A percentile compares a stretch with the other conserved stretches of the same genome.
These are phyloP conservation scores for Chlorella sp. DNA, from an alignment of 139 green algal species.

Conservation along the genomic window DNA sequence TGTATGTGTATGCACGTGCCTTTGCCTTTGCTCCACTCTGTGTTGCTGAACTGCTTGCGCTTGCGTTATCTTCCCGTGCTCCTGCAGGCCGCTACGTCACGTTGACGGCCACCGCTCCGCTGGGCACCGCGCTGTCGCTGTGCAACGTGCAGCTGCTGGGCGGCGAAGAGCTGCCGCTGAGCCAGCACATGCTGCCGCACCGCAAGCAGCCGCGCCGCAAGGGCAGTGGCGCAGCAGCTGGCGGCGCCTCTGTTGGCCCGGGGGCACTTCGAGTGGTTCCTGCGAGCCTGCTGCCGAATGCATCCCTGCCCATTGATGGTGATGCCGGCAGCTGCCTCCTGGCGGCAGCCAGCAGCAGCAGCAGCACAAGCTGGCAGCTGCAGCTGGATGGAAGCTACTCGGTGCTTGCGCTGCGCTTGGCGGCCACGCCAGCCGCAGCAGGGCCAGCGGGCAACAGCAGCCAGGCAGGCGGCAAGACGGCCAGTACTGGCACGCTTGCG, in stretches of 20 bases:
- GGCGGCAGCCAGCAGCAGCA: background rate
- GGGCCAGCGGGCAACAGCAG: background rate
- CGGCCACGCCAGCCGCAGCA: background rate
- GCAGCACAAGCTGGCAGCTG: slow-evolving; percentile 11
- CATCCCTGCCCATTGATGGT: slow-evolving; percentile 28
- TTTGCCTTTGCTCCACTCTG: background rate
- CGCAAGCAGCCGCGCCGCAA: too few relatives aligned
- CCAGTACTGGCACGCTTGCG: background rate
- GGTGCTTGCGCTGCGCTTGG: slow-evolving; percentile 1
- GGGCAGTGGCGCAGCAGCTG: background rate
- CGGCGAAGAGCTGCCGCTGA: background rate
- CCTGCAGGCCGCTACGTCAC: slow-evolving; percentile 5
- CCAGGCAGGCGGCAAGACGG: background rate
- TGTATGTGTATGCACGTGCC: too few relatives aligned
- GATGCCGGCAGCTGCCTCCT: slow-evolving; percentile 9
- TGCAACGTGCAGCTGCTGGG: slow-evolving; percentile 34
- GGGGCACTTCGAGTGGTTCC: background rate
- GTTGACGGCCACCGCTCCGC: background rate
- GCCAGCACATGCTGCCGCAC: background rate
- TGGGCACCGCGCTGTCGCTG: slow-evolving; percentile 5
- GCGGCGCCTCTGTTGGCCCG: background rate
- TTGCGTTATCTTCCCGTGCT: background rate
- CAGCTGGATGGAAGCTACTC: slow-evolving; percentile 22
- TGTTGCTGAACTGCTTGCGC: background rate
- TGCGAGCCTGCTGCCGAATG: background rate